Evolutionary conservation across 352 stramenopile species (phyloP), one percentile per base, ranked within the genome.

Genomic region (Globisporangium paddicum): DNA sequence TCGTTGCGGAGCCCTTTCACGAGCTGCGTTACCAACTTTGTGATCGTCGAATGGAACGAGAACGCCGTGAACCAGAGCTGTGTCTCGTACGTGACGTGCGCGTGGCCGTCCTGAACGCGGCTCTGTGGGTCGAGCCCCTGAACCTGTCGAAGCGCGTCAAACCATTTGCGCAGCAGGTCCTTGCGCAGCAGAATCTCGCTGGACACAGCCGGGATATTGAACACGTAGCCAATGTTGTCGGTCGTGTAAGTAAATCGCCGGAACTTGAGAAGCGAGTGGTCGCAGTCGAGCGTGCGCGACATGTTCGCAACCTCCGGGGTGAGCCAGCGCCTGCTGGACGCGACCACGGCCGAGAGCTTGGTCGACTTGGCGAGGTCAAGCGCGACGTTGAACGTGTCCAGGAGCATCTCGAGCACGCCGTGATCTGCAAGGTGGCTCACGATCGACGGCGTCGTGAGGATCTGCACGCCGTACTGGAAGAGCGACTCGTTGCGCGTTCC

Each of bases 21-120:
- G 9, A 90, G 67, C 7, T 85, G 74, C 2, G 77, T 80, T 18
- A 83, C 42, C 19, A 90, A 67, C 42, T 86, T 86, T 37, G 76
- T 90, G 41, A 88, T 70, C 40, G 78, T 83, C 8, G 78, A 82
- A 42, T 90, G 83, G 54, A 98, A 86, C 21, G 86, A 88, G 76
- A 98, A 98, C 0, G 96, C 95, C 7, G 89, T 88, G 34, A 98
- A 72, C 94, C 95, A 99, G 35, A 88, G 70, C 56, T 95, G 86
- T 5, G 93, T 95, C 72, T 99, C 95, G 60, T 95, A 98, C 58
- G 98, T 97, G 16, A 99, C 91, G 64, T 98, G 95, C 3, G 78
- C 72, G 34, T 89, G 68, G 26, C 82, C 79, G 65, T 90, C 78
- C 50, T 90, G 77, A 55, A 90, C 86, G 16, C 84, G 80, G 8